Percentiles rank a stretch among this genome's conserved stretches.
Conservation (phyloP, 345 rosid genomes). For the Lumnitzera littorea region DNA sequence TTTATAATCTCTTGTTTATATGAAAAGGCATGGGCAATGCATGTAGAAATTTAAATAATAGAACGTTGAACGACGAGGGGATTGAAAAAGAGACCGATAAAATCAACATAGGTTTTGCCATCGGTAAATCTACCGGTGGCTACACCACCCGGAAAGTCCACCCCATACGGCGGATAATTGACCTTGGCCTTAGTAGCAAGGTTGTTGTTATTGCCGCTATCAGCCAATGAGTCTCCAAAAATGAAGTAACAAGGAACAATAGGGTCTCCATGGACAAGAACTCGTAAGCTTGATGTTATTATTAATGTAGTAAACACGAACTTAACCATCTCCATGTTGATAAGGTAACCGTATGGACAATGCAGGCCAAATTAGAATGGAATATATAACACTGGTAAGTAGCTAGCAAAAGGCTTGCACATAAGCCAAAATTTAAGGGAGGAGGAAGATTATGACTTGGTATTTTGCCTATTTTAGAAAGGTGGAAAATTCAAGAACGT, state of each 20-base stretch:
- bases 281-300: background rate
- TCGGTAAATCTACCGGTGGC: constrained; percentile 24
- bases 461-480: too few species aligned
- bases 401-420: too few species aligned
- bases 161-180: constrained; percentile 21
- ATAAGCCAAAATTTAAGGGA: too few species aligned
- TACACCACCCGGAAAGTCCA: constrained; percentile 8
- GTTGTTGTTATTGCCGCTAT: constrained; percentile 21
- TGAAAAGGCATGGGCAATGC: background rate
- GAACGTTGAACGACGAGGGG: background rate
- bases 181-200: constrained; percentile 10
- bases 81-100: constrained; percentile 11
- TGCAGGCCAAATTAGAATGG: too few species aligned
- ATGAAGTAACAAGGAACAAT: constrained; percentile 26
- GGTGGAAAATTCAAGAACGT: too few species aligned
- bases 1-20: too few species aligned
- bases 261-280: constrained; percentile 8
- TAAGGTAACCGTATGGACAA: too few species aligned
- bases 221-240: constrained; percentile 26
- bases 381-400: too few species aligned
- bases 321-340: too few species aligned
- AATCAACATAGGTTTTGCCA: constrained; percentile 14
- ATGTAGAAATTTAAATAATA: background rate
- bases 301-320: background rate
- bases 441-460: too few species aligned